phyloP scores from a whole-genome alignment of 1,284 basidiomycete species.

The Spongiforma sp. region DNA sequence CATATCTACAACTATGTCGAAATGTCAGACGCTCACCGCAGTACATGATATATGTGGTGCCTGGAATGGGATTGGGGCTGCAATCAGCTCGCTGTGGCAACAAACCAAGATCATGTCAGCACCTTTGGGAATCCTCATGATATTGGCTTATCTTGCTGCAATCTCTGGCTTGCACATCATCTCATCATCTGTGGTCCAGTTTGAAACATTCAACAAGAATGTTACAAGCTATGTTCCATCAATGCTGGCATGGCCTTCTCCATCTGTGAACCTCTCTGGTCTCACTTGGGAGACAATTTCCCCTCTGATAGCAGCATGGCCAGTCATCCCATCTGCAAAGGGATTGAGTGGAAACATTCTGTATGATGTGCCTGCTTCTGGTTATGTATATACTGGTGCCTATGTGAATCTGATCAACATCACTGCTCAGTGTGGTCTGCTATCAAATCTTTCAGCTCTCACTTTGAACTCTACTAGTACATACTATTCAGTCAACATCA shows the following conservation, averaged over 20 bases:
- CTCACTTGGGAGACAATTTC: conserved; percentile 10
- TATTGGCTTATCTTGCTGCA: conserved; percentile 12
- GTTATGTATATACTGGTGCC: conserved; percentile 6
- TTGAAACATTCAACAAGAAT: conserved; percentile 16
- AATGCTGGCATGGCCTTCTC: conserved; percentile 9
- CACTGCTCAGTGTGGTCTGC: conserved; percentile 16
- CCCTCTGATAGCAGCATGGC: conserved; percentile 1
- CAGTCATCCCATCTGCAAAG: conserved; percentile 7
- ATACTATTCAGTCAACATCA: background rate
- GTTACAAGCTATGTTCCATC: conserved; percentile 2
- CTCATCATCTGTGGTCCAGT: conserved; percentile 27
- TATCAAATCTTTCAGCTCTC: conserved; percentile 6
- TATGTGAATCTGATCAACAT: conserved; percentile 16
- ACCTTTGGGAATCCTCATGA: background rate
- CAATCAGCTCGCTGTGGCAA: conserved; percentile 18
- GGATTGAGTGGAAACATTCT: conserved; percentile 16
- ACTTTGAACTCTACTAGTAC: background rate
- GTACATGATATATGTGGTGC: conserved; percentile 22
- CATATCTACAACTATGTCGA: background rate
- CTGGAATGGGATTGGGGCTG: conserved; percentile 28
- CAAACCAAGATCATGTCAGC: conserved; percentile 16
- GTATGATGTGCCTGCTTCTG: conserved; percentile 15
- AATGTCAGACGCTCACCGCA: conserved; percentile 18
- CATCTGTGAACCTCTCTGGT: background rate
- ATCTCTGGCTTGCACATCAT: conserved; percentile 23